Conservation (phyloP, 1,139 yeast genomes). For the Petasospora fabianii region DNA sequence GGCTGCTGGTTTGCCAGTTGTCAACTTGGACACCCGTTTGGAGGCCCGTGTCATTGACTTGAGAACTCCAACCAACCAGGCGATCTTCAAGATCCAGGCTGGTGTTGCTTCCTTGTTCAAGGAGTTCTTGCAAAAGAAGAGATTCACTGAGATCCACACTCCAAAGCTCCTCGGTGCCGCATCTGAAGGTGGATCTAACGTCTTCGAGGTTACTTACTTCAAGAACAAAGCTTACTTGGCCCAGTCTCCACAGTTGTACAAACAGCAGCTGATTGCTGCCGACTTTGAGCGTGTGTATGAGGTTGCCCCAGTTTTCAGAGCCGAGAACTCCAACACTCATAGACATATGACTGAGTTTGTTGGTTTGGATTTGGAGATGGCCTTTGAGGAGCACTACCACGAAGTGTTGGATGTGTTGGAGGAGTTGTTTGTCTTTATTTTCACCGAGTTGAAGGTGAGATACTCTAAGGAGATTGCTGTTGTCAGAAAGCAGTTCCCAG, state of each 20-base stretch:
- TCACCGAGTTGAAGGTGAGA: constrained; percentile 75
- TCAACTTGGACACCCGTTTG: constrained; percentile 92
- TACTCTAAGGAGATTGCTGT: constrained; percentile 80
- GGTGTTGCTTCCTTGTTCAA: constrained; percentile 87
- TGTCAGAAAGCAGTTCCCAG: constrained; percentile 94
- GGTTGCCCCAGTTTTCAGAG: constrained; percentile 97
- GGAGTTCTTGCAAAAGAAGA: constrained; percentile 67
- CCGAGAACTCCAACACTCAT: constrained; percentile 97
- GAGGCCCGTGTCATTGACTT: constrained; percentile 94
- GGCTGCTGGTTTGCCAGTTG: constrained; percentile 86
- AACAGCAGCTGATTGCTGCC: constrained; percentile 96
- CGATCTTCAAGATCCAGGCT: constrained; percentile 89
- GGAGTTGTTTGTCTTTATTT: constrained; percentile 85
- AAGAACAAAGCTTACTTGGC: constrained; percentile 92
- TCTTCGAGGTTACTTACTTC: constrained; percentile 89
- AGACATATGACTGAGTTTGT: constrained; percentile 99
- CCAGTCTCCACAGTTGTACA: constrained; percentile 96
- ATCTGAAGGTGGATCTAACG: constrained; percentile 97
- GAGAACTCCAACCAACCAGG: constrained; percentile 96
- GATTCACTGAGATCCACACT: constrained; percentile 88
- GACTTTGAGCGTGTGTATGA: constrained; percentile 96
- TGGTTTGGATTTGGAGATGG: constrained; percentile 97
- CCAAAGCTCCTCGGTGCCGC: constrained; percentile 95
- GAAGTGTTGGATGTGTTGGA: constrained; percentile 84
- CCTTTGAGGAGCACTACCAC: constrained; percentile 96